Evolutionary conservation across 164 flowering plant species (phyloP).

Genomic region (Umbellularia californica): DNA sequence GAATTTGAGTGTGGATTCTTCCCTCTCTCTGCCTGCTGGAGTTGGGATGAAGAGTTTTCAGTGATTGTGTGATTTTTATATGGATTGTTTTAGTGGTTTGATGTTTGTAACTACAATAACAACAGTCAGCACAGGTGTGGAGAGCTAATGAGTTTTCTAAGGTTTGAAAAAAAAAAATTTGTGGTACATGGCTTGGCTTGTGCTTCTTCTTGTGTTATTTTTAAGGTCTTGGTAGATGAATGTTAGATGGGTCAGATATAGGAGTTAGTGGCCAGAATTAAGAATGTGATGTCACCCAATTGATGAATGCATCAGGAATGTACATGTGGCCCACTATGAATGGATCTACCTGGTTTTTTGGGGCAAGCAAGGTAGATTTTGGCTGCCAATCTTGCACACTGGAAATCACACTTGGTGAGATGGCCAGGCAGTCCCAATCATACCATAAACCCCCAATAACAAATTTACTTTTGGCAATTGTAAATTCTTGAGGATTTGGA

Average conservation of each 20-base stretch:
- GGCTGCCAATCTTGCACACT: too few relatives aligned
- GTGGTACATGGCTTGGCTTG: not conserved
- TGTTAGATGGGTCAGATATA: not conserved
- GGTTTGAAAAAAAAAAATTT: not conserved
- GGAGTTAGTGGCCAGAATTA: too few relatives aligned
- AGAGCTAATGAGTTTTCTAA: not conserved
- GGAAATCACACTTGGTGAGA: too few relatives aligned
- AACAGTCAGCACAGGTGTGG: not conserved
- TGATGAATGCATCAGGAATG: too few relatives aligned
- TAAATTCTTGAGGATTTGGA: too few relatives aligned
- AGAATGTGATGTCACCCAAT: too few relatives aligned
- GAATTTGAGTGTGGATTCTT: slow-evolving; percentile 73
- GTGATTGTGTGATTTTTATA: slow-evolving; percentile 66
- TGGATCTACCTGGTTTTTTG: too few relatives aligned
- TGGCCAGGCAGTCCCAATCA: too few relatives aligned
- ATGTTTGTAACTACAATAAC: not conserved
- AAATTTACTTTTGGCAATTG: too few relatives aligned
- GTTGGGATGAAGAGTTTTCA: slow-evolving; percentile 84
- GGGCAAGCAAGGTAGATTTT: too few relatives aligned
- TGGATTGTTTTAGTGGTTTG: slow-evolving; percentile 12
- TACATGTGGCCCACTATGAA: too few relatives aligned
- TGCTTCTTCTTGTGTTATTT: not conserved
- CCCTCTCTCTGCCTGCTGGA: slow-evolving; percentile 70
- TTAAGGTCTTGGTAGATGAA: not conserved
- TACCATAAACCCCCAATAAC: too few relatives aligned